These are phyloP conservation scores for Colletotrichum cuscutae DNA, from an alignment of 2,329 filamentous ascomycete species.

Conservation along the genomic window DNA sequence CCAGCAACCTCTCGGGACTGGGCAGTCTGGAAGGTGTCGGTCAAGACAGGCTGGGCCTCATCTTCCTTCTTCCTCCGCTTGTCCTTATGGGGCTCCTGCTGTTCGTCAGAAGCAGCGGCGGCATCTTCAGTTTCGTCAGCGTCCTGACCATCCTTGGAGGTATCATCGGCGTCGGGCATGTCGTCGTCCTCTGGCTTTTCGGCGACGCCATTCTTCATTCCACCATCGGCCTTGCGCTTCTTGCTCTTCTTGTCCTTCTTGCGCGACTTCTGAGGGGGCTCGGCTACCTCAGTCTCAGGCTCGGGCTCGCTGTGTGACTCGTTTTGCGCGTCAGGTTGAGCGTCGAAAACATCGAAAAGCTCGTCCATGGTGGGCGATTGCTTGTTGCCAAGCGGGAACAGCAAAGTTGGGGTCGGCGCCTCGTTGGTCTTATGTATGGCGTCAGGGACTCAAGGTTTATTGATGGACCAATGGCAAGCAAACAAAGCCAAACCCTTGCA, in stretches of 20 bases:
- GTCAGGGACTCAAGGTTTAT: background rate
- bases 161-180: slow-evolving; percentile 57
- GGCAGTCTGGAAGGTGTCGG: slow-evolving; percentile 94
- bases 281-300: slow-evolving; percentile 54
- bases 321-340: slow-evolving; percentile 60
- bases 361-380: slow-evolving; percentile 70
- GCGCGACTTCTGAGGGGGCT: slow-evolving; percentile 51
- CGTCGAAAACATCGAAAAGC: slow-evolving; percentile 85
- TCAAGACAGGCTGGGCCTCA: slow-evolving; percentile 80
- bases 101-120: slow-evolving; percentile 42
- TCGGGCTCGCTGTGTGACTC: slow-evolving; percentile 56
- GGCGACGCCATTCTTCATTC: slow-evolving; percentile 66
- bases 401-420: background rate
- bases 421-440: background rate
- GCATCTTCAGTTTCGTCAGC: slow-evolving; percentile 42
- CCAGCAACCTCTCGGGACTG: slow-evolving; percentile 90
- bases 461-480: background rate
- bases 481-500: background rate
- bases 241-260: slow-evolving; percentile 73
- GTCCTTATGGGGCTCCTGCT: slow-evolving; percentile 45
- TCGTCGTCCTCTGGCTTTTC: slow-evolving; percentile 46
- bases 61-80: slow-evolving; percentile 74
- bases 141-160: slow-evolving; percentile 49
- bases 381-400: background rate
- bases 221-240: slow-evolving; percentile 87